These are phyloP conservation scores for Bryum argenteum DNA, from an alignment of 225 moss, liverwort and hornwort genomes.

Conservation along the genomic window DNA sequence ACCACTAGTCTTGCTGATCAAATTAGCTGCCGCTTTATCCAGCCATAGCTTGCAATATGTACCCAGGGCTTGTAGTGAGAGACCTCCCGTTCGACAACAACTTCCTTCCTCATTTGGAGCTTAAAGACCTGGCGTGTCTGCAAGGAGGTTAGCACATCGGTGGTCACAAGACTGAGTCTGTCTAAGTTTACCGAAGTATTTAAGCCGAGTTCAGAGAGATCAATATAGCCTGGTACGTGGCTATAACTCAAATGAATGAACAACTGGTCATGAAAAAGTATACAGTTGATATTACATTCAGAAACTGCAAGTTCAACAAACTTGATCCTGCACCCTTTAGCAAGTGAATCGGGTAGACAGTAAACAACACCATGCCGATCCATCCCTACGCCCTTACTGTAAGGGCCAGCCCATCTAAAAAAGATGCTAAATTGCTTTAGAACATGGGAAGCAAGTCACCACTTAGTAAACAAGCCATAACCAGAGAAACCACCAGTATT, in stretches of 20 bases:
- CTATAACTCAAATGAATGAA: background rate
- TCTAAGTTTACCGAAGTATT: no score
- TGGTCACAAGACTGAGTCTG: no score
- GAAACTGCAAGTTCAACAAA: background rate
- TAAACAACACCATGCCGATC: background rate
- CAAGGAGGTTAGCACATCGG: no score
- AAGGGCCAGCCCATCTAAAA: background rate
- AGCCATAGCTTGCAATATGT: constrained; percentile 55
- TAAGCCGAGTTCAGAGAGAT: no score
- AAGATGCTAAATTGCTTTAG: background rate
- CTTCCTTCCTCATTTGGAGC: no score
- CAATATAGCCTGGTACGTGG: background rate
- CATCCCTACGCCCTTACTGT: background rate
- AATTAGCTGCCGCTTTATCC: constrained; percentile 41
- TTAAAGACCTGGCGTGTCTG: no score
- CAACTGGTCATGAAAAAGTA: background rate
- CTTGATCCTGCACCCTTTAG: background rate
- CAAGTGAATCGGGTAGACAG: constrained; percentile 4
- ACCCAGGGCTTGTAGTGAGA: constrained; percentile 40
- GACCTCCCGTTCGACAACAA: constrained; percentile 43
- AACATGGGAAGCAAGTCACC: background rate
- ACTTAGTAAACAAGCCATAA: background rate
- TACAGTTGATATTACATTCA: background rate
- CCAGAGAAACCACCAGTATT: background rate
- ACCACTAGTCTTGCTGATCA: constrained; percentile 45